Evolutionary conservation across 805 yeast species (phyloP).

Genomic region (Yamadazyma sp.): DNA sequence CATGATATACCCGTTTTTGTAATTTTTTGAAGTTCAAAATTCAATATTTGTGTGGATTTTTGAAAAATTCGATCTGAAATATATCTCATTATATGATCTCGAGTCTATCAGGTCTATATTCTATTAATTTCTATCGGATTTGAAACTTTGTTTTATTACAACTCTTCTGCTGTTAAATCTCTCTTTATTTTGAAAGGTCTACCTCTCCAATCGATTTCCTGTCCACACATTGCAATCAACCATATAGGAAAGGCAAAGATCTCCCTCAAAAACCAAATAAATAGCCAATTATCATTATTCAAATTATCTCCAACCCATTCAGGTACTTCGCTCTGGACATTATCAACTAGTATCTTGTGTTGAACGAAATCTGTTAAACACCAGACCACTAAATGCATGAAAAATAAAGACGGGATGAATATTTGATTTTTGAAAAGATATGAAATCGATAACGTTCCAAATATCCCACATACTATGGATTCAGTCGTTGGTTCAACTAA

Average conservation of each 20-base stretch:
- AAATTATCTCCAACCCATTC: constrained; percentile 21
- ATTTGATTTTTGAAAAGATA: constrained; percentile 33
- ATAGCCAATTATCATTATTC: constrained; percentile 22
- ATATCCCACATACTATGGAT: constrained; percentile 59
- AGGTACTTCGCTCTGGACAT: constrained; percentile 20
- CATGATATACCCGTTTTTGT: too few relatives aligned
- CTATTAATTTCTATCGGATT: not conserved
- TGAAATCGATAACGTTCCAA: constrained; percentile 61
- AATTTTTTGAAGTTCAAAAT: too few relatives aligned
- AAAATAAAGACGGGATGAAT: constrained; percentile 38
- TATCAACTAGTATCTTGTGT: constrained; percentile 41
- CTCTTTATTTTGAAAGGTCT: constrained; percentile 67
- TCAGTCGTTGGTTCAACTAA: constrained; percentile 86
- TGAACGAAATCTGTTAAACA: constrained; percentile 60
- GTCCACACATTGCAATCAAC: constrained; percentile 76
- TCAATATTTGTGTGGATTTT: too few relatives aligned
- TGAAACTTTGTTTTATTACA: not conserved
- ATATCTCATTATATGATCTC: too few relatives aligned
- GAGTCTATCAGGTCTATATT: not conserved
- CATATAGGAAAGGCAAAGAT: constrained; percentile 78
- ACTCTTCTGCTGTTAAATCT: constrained; percentile 75
- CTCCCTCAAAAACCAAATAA: constrained; percentile 68
- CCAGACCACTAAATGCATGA: constrained; percentile 63
- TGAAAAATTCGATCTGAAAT: too few relatives aligned
- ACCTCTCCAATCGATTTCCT: constrained; percentile 75